These are phyloP conservation scores for Lipomyces yamanashiensis DNA, from an alignment of 805 yeast genomes.

Conservation along the genomic window DNA sequence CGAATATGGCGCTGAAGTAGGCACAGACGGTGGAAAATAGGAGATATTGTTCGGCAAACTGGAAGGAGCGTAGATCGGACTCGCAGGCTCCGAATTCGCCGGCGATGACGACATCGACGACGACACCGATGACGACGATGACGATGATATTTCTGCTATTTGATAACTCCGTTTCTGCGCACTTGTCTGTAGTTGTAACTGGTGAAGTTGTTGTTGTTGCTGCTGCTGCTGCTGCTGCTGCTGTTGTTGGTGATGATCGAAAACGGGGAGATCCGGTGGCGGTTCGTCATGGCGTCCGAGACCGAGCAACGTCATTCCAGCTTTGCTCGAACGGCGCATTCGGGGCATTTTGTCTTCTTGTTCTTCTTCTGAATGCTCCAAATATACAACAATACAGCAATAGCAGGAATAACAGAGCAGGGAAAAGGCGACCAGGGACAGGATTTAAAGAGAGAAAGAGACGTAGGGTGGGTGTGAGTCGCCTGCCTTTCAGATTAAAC, in stretches of 20 bases:
- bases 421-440: not conserved
- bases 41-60: not conserved
- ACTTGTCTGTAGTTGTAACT: not conserved
- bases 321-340: constrained; percentile 5
- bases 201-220: not conserved
- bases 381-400: not conserved
- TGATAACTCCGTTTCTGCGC: constrained; percentile 10
- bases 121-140: constrained; percentile 14
- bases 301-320: constrained; percentile 2
- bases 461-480: no score
- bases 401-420: not conserved
- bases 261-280: not conserved
- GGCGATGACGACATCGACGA: constrained; percentile 19
- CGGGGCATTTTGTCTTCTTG: not conserved
- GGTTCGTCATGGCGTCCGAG: constrained; percentile 3
- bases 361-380: no score
- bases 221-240: not conserved
- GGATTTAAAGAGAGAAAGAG: not conserved
- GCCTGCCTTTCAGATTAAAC: not conserved
- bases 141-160: constrained; percentile 18
- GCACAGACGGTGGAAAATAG: not conserved
- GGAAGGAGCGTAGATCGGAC: constrained; percentile 12
- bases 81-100: constrained; percentile 14
- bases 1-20: constrained; percentile 9
- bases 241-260: not conserved